Base-by-base conservation (phyloP, 2,329 filamentous ascomycete species). In the Xylaria digitata region DNA sequence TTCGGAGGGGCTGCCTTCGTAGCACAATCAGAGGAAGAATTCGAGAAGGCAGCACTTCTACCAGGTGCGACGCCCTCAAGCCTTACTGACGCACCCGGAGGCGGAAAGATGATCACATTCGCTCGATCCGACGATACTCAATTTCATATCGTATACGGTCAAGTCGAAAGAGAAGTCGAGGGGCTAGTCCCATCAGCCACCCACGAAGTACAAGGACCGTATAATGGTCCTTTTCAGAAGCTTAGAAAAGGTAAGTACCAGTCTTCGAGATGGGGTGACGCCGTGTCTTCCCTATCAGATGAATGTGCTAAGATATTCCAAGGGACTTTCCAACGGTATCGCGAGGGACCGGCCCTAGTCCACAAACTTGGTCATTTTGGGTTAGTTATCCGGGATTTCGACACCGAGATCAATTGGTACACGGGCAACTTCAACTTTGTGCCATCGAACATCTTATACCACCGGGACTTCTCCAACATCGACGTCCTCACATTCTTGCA, bases 401-500 rank as follows among this genome's bases (percentile, higher is more conserved):
- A 75, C 40, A 72, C 67, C 3, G 73, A 76, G n/a, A 73, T 74
- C 42, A 69, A 71, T 23, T 79, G 76, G 71, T 77, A 75, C 53
- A 76, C 74, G 4, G 60, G 64, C 7, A 73, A 75, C 58, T 78
- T 78, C 73, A 79, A 79, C 61, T 67, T 77, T 53, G 74, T 77
- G 43, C 74, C 76, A 6, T 76, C 69, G 2, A 76, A 78, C 42
- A 48, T 72, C 40, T 59, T 72, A 6, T 66, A 67, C 43, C 69
- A 72, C 48, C 62, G 58, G 63, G 63, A 67, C 48, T 67, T 72
- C 61, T 63, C 68, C 26, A 71, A 70, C 45, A 65, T 70, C 15
- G 70, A 73, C 43, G 69, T 72, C 19, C 61, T 71, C 7, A 65
- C 58, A 0, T 88, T 88, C 73, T 73, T 82, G 48, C 86, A 87